A percentile compares a stretch with the other conserved stretches of the same genome.
These are phyloP conservation scores for Exophiala sp. DNA, from an alignment of 2,329 filamentous ascomycete species.

Conservation along the genomic window DNA sequence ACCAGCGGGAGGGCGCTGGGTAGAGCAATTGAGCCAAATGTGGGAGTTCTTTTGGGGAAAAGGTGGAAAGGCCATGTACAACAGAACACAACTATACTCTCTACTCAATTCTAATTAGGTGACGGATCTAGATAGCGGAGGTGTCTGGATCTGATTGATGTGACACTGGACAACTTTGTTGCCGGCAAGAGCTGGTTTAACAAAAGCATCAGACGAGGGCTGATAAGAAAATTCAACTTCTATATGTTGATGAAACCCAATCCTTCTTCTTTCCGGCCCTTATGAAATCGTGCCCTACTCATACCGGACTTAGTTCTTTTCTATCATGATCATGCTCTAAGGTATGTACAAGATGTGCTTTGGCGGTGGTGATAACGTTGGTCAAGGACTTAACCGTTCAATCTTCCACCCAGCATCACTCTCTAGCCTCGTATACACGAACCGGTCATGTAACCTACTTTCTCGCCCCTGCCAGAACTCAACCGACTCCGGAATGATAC, in stretches of 20 bases:
- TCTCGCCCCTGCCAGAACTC: conserved; percentile 96
- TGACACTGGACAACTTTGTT: conserved; percentile 5
- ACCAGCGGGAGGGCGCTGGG: conserved; percentile 12
- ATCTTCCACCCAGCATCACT: conserved; percentile 30
- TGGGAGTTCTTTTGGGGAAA: neutral
- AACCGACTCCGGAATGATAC: conserved; percentile 77
- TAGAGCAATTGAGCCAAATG: conserved; percentile 2
- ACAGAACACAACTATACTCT: conserved; percentile 24
- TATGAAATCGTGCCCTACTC: neutral
- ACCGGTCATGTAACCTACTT: conserved; percentile 89
- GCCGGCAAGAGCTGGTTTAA: conserved; percentile 12
- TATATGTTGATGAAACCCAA: conserved; percentile 10
- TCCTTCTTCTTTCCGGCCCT: neutral
- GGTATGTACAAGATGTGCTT: neutral
- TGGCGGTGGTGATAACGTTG: neutral
- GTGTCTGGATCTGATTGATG: conserved; percentile 11
- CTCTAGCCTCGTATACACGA: conserved; percentile 69
- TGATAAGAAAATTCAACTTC: conserved; percentile 21
- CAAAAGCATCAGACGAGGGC: conserved; percentile 1
- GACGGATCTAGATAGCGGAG: conserved; percentile 8
- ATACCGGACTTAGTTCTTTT: neutral
- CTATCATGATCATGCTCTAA: neutral
- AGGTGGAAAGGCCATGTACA: conserved; percentile 15
- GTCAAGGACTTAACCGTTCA: conserved; percentile 28
- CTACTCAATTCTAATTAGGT: conserved; percentile 24